Evolutionary conservation across 2,329 filamentous ascomycete genomes (phyloP).

Genomic region (Fusarium torulosum): DNA sequence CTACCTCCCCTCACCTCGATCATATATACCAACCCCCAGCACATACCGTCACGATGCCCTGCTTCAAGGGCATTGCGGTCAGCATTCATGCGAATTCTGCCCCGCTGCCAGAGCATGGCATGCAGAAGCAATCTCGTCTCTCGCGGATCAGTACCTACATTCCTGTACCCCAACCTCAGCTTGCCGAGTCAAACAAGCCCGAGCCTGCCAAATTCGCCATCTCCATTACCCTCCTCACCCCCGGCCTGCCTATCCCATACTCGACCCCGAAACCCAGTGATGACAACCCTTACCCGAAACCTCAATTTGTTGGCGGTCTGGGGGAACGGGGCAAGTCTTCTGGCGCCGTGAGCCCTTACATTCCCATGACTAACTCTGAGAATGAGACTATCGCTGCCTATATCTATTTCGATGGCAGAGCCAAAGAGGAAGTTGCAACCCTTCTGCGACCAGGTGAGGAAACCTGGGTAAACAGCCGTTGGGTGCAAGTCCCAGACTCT

Average conservation of each 20-base stretch:
- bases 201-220: slow-evolving; percentile 98
- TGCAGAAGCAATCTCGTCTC: slow-evolving; percentile 91
- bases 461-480: slow-evolving; percentile 98
- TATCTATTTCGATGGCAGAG: slow-evolving; percentile 96
- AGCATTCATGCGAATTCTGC: slow-evolving; percentile 88
- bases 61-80: slow-evolving; percentile 98
- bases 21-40: slow-evolving; percentile 25
- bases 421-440: slow-evolving; percentile 97
- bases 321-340: slow-evolving; percentile 62
- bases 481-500: slow-evolving; percentile 92
- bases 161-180: slow-evolving; percentile 88
- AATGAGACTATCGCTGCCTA: slow-evolving; percentile 99
- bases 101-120: slow-evolving; percentile 90
- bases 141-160: slow-evolving; percentile 98
- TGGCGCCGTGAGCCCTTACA: slow-evolving; percentile 82
- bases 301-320: slow-evolving; percentile 82
- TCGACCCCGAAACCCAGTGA: slow-evolving; percentile 85
- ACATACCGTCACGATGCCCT: slow-evolving; percentile 74
- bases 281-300: slow-evolving; percentile 82
- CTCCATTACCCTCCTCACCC: slow-evolving; percentile 94
- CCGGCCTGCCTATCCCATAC: slow-evolving; percentile 90
- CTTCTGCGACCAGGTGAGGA: slow-evolving; percentile 92
- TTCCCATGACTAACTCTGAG: slow-evolving; percentile 89
- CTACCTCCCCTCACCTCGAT: slow-evolving; percentile 37
- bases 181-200: slow-evolving; percentile 77